These are phyloP conservation scores for Russula sp. DNA, from an alignment of 768 basidiomycete genomes.

Conservation along the genomic window DNA sequence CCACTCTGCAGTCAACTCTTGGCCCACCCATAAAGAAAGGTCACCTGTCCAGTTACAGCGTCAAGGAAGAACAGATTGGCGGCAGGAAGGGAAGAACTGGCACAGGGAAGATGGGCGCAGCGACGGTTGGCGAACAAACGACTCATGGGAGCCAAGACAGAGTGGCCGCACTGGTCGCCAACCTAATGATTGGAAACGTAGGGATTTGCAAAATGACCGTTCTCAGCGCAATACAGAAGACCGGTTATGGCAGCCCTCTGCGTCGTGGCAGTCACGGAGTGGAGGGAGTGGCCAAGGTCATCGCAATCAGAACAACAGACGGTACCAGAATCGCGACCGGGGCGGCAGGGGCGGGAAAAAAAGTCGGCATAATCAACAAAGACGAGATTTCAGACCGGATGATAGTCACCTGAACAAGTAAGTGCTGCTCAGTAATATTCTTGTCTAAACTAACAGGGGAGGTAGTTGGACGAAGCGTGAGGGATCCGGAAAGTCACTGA, in stretches of 20 bases:
- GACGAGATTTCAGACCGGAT: slow-evolving; percentile 49
- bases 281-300: slow-evolving; percentile 38
- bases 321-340: slow-evolving; percentile 35
- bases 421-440: slow-evolving; percentile 31
- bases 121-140: slow-evolving; percentile 39
- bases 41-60: slow-evolving; percentile 20
- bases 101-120: slow-evolving; percentile 45
- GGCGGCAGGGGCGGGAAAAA: slow-evolving; percentile 27
- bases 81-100: slow-evolving; percentile 41
- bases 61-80: slow-evolving; percentile 24
- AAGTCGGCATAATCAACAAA: slow-evolving; percentile 38
- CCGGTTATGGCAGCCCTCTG: slow-evolving; percentile 71
- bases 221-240: slow-evolving; percentile 42
- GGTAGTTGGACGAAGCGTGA: slow-evolving; percentile 68
- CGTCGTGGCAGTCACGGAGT: slow-evolving; percentile 51
- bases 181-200: slow-evolving; percentile 27
- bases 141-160: slow-evolving; percentile 37
- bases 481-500: slow-evolving; percentile 42
- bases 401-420: slow-evolving; percentile 77
- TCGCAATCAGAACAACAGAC: slow-evolving; percentile 39
- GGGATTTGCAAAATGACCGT: slow-evolving; percentile 31
- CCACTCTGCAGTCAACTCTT: slow-evolving; percentile 17
- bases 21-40: slow-evolving; percentile 21
- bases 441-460: slow-evolving; percentile 12
- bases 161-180: slow-evolving; percentile 26